Conservation (phyloP, 176 grass and related monocot species). For the Tuctoria greenei region DNA sequence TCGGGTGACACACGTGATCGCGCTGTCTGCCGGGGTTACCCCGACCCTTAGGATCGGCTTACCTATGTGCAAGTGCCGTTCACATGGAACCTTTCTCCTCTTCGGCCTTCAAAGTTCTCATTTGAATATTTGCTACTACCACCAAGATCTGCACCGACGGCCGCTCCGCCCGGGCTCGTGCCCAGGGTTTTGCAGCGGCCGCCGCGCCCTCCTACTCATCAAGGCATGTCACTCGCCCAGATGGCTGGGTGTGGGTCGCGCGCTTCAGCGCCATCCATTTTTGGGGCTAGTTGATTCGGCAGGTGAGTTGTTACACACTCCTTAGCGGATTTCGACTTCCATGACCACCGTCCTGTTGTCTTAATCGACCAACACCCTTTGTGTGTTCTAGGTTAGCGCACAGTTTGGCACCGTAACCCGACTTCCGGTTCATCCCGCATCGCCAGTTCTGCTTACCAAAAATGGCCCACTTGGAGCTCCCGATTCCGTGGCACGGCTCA, state of each 20-base stretch:
- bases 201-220: slow-evolving; percentile 75
- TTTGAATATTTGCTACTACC: slow-evolving; percentile 92
- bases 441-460: slow-evolving; percentile 80
- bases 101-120: slow-evolving; percentile 84
- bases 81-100: slow-evolving; percentile 88
- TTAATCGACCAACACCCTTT: slow-evolving; percentile 67
- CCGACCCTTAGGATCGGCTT: slow-evolving; percentile 68
- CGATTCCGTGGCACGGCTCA: slow-evolving; percentile 40
- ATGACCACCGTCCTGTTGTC: slow-evolving; percentile 17
- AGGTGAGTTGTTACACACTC: slow-evolving; percentile 80
- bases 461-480: slow-evolving; percentile 72
- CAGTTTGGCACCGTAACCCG: slow-evolving; percentile 57
- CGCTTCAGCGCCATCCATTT: slow-evolving; percentile 75
- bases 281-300: slow-evolving; percentile 81
- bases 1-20: slow-evolving; percentile 29
- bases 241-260: too few species aligned
- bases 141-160: slow-evolving; percentile 73
- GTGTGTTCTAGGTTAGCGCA: slow-evolving; percentile 42
- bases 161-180: slow-evolving; percentile 60
- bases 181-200: slow-evolving; percentile 61
- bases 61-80: slow-evolving; percentile 82
- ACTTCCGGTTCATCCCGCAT: slow-evolving; percentile 64
- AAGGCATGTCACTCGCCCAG: slow-evolving; percentile 5
- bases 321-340: slow-evolving; percentile 47
- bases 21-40: slow-evolving; percentile 57